Base-by-base conservation (phyloP, 164 flowering plant species). In the Akebia trifoliata region DNA sequence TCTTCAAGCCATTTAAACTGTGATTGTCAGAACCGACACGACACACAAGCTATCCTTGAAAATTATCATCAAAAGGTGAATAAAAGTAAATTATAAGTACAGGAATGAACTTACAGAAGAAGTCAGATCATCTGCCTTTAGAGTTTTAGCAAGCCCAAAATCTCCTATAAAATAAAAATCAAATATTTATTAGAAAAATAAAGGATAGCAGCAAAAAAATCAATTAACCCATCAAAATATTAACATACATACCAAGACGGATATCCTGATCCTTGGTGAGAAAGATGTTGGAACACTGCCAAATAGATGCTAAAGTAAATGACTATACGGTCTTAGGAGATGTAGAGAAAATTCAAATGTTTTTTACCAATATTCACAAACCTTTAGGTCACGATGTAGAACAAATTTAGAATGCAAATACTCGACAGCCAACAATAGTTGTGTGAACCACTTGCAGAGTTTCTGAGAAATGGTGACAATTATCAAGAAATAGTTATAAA, bases 271-370 rank as follows among this genome's bases (percentile, higher is more conserved):
- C 99, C 71, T 86, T 90, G 25, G 97, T 90, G 45, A 93, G 97
- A 75, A 93, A 93, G 52, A 93, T 93, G 60, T 93, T 93, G 48
- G 99, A 93, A 74, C 99, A 93, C 98, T 92, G 85, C 68, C 12
- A 65, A 65, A 30, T 62, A 29, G 42, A 8, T 36, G n/a, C 14
- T 34, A 34, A 35, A 56, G 1, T 35, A 47, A 52, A 46, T 77
- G n/a, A 74, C 62, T 18, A 44, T 40, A 62, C 45, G 34, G 6
- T 36, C 39, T 36, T 48, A 35, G 34, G 10, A 37, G 12, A 22
- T 31, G 34, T 11, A 20, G 6, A 34, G 4, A 20, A 52, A 37
- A 48, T 43, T 6, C 45, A 36, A 37, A 60, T 10, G 8, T 21
- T 31, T 48, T 15, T 8, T 40, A 21, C 2, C 32, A 29, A 52